Base-by-base conservation (phyloP, 352 stramenopile species). In the Phytophthora pluvialis region DNA sequence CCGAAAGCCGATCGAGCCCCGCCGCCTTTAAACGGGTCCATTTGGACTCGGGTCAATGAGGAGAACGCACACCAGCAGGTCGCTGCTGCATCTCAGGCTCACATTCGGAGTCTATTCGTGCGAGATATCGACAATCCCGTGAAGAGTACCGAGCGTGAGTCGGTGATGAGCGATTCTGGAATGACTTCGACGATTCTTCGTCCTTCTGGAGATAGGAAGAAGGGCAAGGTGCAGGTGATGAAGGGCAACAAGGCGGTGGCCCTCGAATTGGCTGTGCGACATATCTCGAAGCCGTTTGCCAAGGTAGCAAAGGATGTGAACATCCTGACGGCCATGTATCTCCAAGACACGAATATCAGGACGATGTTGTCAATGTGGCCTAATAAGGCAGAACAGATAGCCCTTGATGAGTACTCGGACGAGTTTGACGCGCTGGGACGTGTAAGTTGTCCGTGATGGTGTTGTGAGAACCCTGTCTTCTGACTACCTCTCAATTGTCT, bases 341-440 rank as follows among this genome's bases (percentile, higher is more conserved):
- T 77, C 3, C 42, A 63, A 52, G 69, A 58, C 29, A 67, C 64
- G 12, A 60, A 72, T 11, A 64, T 77, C 29, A 73, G 61, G 35
- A 71, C 69, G 7, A 64, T 77, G 33, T 29, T 77, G 29, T 51
- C 69, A 3, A 73, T 77, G 69, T 77, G 69, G 69, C 69, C 69
- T 10, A 77, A 60, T 32, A 46, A 60, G 28, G 58, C 47, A 15
- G 69, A 77, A 16, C 43, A 73, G 38, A 50, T 55, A 15, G 42
- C 39, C 8, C 64, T 77, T 1, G 60, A 73, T 25, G 53, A 67
- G 35, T 77, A 67, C 28, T 44, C 65, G 3, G 69, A 32, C 21
- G 39, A 70, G 10, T 58, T 61, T 5, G 49, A 65, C 21, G 45
- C 39, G 3, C 49, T 77, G 3, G 55, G 66, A 25, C 54, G 31